phyloP scores from a whole-genome alignment of 2,329 filamentous ascomycete genomes.

The Fusarium sp. region DNA sequence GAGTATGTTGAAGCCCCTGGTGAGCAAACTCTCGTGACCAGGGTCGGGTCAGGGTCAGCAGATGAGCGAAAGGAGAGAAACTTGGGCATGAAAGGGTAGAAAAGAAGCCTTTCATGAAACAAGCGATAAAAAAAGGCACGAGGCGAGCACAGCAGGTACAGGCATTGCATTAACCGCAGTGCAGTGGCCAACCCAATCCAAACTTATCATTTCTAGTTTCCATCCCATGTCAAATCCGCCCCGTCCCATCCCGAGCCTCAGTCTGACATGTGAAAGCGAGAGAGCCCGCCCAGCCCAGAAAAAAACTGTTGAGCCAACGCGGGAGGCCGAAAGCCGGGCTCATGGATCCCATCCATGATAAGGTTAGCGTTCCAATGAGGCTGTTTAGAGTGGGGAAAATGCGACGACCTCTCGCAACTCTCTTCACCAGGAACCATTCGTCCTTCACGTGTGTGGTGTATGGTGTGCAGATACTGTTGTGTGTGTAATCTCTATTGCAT shows the following conservation, averaged over 20 bases:
- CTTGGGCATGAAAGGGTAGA: not conserved
- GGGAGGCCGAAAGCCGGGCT: slow-evolving; percentile 12
- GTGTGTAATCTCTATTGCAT: slow-evolving; percentile 3
- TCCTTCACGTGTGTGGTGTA: not conserved
- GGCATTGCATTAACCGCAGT: not conserved
- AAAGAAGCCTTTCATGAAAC: slow-evolving; percentile 2
- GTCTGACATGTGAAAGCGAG: slow-evolving; percentile 44
- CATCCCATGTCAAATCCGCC: slow-evolving; percentile 9
- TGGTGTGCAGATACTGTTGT: not conserved
- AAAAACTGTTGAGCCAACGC: slow-evolving; percentile 35
- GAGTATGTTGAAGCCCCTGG: not conserved
- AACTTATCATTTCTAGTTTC: slow-evolving; percentile 18
- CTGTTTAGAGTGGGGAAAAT: slow-evolving; percentile 23
- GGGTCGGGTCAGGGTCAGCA: not conserved
- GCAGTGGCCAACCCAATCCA: not conserved
- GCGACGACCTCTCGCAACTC: slow-evolving; percentile 10
- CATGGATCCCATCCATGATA: slow-evolving; percentile 20
- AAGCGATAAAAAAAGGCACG: slow-evolving; percentile 23
- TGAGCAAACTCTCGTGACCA: not conserved
- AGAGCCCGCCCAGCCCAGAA: not conserved
- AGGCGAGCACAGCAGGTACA: slow-evolving; percentile 4
- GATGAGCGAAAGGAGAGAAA: not conserved
- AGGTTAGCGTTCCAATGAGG: slow-evolving; percentile 37
- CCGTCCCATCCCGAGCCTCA: slow-evolving; percentile 16
- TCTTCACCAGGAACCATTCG: slow-evolving; percentile 5